Base-by-base conservation (phyloP, 2,329 filamentous ascomycete species). In the Trichoderma sp. region DNA sequence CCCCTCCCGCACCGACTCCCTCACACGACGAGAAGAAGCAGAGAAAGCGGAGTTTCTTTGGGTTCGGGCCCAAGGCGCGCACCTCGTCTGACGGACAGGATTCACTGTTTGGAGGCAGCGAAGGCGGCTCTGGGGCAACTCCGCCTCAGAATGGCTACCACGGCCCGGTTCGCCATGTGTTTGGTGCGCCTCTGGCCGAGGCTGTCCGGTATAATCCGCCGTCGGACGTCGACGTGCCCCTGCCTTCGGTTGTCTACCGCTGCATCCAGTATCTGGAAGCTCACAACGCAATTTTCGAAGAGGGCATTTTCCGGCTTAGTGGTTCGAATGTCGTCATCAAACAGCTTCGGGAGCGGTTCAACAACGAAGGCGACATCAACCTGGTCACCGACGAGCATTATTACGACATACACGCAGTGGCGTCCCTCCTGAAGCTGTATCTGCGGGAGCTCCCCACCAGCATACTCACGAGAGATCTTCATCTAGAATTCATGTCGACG, bases 251-350 rank as follows among this genome's bases (percentile, higher is more conserved):
- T 2, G 92, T 98, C 9, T 99, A 96, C 80, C 90, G 95, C 67
- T 97, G 93, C 76, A 92, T 99, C 70, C 92, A 98, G 78, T 99
- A 97, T 77, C 85, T 99, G 19, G 90, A 92, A 71, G 86, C 88
- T 7, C 94, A 94, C 81, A 88, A 92, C 70, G 95, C 94, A 12
- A 85, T 90, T 57, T 84, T 84, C 6, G 95, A 99, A 78, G 95
- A 99, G 79, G 95, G 95, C 52, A 97, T 99, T 50, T 99, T 99
- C 84, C 89, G 95, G 61, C 84, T 99, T 50, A 98, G 94, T 77
- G 95, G 95, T n/a, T 98, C 94, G 1, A 98, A 97, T 76, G 87
- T 96, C 65, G 90, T 97, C 59, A 97, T 99, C 80, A 97, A 94
- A 79, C 89, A 89, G 67, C 85, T 99, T 52, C 91, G 92, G 70